phyloP scores from a whole-genome alignment of 2,329 filamentous ascomycete species.

The Parascedosporium putredinis region DNA sequence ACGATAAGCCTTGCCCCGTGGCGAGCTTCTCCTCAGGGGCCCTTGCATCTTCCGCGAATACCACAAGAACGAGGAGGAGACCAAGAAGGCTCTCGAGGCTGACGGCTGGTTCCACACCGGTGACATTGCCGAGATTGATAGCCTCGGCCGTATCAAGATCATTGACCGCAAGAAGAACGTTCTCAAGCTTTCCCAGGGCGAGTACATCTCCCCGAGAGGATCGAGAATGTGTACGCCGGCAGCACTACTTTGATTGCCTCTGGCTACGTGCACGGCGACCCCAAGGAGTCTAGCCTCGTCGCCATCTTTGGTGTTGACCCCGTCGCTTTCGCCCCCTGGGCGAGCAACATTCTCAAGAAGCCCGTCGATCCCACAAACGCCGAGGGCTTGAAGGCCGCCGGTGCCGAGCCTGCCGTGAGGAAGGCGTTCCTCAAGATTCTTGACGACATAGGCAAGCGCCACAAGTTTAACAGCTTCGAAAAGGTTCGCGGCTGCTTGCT shows the following conservation, averaged over 20 bases:
- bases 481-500: conserved; percentile 64
- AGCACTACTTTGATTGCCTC: conserved; percentile 68
- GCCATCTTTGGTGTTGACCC: conserved; percentile 83
- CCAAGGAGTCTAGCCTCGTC: conserved; percentile 69
- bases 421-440: conserved; percentile 69
- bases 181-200: conserved; percentile 94
- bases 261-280: conserved; percentile 86
- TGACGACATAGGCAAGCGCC: conserved; percentile 65
- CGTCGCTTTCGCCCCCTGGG: conserved; percentile 70
- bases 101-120: conserved; percentile 98
- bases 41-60: conserved; percentile 77
- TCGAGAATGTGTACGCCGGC: conserved; percentile 88
- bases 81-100: conserved; percentile 65
- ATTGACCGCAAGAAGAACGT: conserved; percentile 98
- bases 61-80: conserved; percentile 84
- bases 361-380: conserved; percentile 54
- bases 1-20: conserved; percentile 80
- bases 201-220: conserved; percentile 94
- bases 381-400: conserved; percentile 55
- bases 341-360: conserved; percentile 63
- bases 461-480: conserved; percentile 91
- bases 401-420: conserved; percentile 58
- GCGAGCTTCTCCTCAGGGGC: conserved; percentile 78
- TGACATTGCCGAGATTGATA: conserved; percentile 80
- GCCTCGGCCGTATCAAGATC: conserved; percentile 77